Conservation (phyloP, 1,284 basidiomycete species). For the Puccinia horiana region DNA sequence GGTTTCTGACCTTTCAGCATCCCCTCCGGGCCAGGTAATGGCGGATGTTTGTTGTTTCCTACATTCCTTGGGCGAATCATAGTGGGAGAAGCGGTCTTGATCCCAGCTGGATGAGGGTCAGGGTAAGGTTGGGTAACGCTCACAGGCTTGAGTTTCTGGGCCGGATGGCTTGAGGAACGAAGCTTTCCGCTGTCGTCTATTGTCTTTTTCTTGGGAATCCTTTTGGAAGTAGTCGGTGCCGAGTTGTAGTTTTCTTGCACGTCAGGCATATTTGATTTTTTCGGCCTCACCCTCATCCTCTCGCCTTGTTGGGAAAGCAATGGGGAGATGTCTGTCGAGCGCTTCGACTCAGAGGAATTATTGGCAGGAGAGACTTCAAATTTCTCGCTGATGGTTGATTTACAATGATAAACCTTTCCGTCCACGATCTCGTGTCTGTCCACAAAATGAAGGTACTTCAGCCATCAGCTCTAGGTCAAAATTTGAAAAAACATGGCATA, state of each 20-base stretch:
- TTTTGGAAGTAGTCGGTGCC: neutral
- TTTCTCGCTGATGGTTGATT: conserved; percentile 22
- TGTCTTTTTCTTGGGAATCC: neutral
- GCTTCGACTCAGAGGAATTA: conserved; percentile 8
- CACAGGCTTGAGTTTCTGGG: neutral
- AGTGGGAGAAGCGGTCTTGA: neutral
- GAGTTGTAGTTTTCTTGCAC: neutral
- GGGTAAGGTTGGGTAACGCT: neutral
- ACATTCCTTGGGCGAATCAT: neutral
- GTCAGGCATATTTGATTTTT: neutral
- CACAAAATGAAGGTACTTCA: neutral
- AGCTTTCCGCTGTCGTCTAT: neutral
- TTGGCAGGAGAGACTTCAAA: conserved; percentile 31
- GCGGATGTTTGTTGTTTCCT: neutral
- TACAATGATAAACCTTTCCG: conserved; percentile 8
- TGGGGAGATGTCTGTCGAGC: neutral
- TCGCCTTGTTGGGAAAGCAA: conserved; percentile 8
- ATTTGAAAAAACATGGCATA: neutral
- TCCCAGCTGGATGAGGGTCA: neutral
- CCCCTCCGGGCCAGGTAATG: neutral
- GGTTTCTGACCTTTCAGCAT: conserved; percentile 8
- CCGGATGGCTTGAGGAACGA: neutral
- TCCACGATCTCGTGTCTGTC: conserved; percentile 30
- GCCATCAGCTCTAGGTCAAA: neutral
- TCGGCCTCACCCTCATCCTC: conserved; percentile 16